Conservation (phyloP, 768 basidiomycete genomes). For the Lactifluus echinatus region DNA sequence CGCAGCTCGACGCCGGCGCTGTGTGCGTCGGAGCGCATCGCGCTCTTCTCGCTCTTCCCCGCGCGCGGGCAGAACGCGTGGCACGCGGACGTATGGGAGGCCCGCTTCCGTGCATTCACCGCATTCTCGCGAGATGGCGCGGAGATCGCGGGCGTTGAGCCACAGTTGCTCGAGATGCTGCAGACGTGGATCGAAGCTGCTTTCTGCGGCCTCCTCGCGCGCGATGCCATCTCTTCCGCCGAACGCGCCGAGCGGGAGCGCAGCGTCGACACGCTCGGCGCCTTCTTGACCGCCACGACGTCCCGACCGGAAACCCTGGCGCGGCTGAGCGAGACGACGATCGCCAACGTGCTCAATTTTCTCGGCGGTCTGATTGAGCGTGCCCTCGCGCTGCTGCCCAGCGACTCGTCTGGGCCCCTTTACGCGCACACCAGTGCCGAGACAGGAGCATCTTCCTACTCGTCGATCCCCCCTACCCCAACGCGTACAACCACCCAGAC, state of each 20-base stretch:
- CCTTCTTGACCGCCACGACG: slow-evolving; percentile 46
- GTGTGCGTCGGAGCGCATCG: slow-evolving; percentile 48
- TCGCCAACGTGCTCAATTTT: slow-evolving; percentile 49
- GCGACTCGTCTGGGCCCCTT: slow-evolving; percentile 14
- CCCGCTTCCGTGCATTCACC: slow-evolving; percentile 56
- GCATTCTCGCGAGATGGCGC: slow-evolving; percentile 53
- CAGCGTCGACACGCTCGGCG: slow-evolving; percentile 50
- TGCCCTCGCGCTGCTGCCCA: slow-evolving; percentile 30
- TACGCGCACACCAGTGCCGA: slow-evolving; percentile 24
- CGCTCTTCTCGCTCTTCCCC: slow-evolving; percentile 58
- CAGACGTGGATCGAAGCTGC: slow-evolving; percentile 60
- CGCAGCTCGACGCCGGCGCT: slow-evolving; percentile 41
- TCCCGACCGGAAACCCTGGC: slow-evolving; percentile 46
- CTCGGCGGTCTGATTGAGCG: slow-evolving; percentile 52
- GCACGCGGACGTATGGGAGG: slow-evolving; percentile 63
- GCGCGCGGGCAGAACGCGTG: slow-evolving; percentile 36
- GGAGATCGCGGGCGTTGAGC: slow-evolving; percentile 59
- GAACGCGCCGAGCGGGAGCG: slow-evolving; percentile 51
- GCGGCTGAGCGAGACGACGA: slow-evolving; percentile 50
- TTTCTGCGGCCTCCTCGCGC: slow-evolving; percentile 40
- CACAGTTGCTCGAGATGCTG: slow-evolving; percentile 44
- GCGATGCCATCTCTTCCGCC: slow-evolving; percentile 28
- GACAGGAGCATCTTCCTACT: slow-evolving; percentile 16
- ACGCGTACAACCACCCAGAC: slow-evolving; percentile 33
- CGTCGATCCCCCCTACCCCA: slow-evolving; percentile 19